A percentile compares a stretch with the other conserved stretches of the same genome.
Conservation (phyloP, 2,329 filamentous ascomycete genomes). For the Aspergillus caelatus region DNA sequence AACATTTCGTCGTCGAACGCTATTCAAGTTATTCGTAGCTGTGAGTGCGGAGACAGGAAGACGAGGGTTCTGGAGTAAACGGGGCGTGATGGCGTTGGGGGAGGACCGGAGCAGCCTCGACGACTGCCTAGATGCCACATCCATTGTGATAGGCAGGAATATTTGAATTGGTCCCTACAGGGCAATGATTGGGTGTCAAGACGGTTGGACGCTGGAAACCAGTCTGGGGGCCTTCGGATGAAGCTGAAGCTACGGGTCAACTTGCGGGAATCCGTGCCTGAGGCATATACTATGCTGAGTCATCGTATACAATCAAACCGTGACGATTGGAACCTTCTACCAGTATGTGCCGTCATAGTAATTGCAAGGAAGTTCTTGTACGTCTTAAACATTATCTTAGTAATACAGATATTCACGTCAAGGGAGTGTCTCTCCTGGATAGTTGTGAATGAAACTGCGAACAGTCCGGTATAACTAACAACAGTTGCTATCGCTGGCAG, state of each 20-base stretch:
- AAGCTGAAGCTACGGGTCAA: slow-evolving; percentile 18
- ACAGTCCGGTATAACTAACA: no score
- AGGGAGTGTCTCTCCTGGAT: background rate
- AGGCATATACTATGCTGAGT: slow-evolving; percentile 25
- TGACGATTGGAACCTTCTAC: background rate
- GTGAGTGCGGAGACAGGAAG: slow-evolving; percentile 23
- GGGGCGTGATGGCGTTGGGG: slow-evolving; percentile 23
- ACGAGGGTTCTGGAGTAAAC: slow-evolving; percentile 26
- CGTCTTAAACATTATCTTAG: background rate
- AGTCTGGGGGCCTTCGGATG: slow-evolving; percentile 18
- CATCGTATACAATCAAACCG: slow-evolving; percentile 6
- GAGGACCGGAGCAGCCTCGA: slow-evolving; percentile 36
- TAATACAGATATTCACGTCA: background rate
- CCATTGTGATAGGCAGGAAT: slow-evolving; percentile 32
- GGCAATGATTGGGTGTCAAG: background rate
- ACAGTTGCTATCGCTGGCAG: no score
- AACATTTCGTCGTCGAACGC: slow-evolving; percentile 32
- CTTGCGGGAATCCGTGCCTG: slow-evolving; percentile 22
- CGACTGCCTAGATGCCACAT: slow-evolving; percentile 39
- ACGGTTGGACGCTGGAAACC: slow-evolving; percentile 8
- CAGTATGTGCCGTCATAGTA: background rate
- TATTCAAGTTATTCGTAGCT: slow-evolving; percentile 24
- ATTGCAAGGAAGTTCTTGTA: background rate
- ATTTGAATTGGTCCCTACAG: background rate
- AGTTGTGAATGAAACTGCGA: background rate